Evolutionary conservation across 1,139 yeast genomes (phyloP).

Genomic region (Taphrina betulina): DNA sequence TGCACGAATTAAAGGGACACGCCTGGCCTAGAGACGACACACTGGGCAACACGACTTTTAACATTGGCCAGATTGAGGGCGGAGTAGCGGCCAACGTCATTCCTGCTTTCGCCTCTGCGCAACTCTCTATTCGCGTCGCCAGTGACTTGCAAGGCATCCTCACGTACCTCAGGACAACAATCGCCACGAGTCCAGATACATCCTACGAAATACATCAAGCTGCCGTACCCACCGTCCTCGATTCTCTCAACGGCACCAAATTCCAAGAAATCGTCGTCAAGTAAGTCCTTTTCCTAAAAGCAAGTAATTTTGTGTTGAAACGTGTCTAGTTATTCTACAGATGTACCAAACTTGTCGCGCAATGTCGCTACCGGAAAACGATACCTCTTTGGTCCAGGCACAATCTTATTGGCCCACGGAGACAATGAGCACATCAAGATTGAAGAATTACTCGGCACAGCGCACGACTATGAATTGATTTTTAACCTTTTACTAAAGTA

Average conservation of each 20-base stretch:
- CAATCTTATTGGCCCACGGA: conserved; percentile 65
- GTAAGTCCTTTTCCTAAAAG: neutral
- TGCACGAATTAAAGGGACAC: conserved; percentile 47
- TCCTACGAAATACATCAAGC: conserved; percentile 27
- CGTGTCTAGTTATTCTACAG: conserved; percentile 59
- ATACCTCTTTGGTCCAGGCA: conserved; percentile 69
- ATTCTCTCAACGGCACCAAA: conserved; percentile 21
- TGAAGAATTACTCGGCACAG: conserved; percentile 54
- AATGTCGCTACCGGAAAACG: conserved; percentile 45
- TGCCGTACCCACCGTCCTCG: conserved; percentile 21
- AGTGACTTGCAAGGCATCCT: conserved; percentile 49
- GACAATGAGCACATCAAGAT: conserved; percentile 59
- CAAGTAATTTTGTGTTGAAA: neutral
- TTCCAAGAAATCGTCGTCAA: conserved; percentile 28
- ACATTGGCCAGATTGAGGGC: conserved; percentile 58
- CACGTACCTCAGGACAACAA: conserved; percentile 45
- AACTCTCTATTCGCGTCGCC: conserved; percentile 57
- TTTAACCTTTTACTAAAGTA: conserved; percentile 40
- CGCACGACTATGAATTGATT: conserved; percentile 57
- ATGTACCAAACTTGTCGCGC: conserved; percentile 53
- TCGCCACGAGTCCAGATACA: conserved; percentile 39
- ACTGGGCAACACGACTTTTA: conserved; percentile 63
- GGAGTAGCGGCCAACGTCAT: conserved; percentile 66
- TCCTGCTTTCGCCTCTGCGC: conserved; percentile 59
- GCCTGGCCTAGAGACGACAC: conserved; percentile 54